Conservation (phyloP, 257 asterid species). For the Petunia secreta region DNA sequence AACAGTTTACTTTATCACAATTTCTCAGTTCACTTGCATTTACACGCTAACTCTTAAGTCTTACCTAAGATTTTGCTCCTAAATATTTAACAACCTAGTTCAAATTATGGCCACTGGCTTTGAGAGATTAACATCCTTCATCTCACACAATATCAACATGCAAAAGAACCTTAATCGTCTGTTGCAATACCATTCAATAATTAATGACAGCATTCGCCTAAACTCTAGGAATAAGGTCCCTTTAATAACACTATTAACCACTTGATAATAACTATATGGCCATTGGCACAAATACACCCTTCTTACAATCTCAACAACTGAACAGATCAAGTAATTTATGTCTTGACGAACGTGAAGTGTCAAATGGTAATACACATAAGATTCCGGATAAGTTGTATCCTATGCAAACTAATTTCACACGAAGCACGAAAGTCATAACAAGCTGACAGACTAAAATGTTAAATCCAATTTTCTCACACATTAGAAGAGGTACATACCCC, state of each 20-base stretch:
- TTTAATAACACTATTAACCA: background rate
- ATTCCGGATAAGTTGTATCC: background rate
- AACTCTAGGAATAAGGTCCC: background rate
- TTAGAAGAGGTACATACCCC: conserved; percentile 68
- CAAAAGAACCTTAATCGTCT: background rate
- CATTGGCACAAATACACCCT: background rate
- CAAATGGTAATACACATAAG: background rate
- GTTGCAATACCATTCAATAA: background rate
- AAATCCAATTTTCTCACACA: background rate
- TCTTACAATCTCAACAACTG: background rate
- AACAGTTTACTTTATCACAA: background rate
- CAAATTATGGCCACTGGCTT: background rate
- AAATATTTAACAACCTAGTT: background rate
- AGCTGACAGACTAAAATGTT: background rate
- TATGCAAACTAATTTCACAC: background rate
- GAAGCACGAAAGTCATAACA: background rate
- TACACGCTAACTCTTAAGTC: background rate
- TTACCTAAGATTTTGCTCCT: background rate
- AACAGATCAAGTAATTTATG: background rate
- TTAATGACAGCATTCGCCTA: background rate
- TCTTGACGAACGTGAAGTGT: background rate
- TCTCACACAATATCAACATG: background rate
- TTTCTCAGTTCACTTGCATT: background rate
- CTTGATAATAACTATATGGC: background rate
- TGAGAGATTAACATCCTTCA: background rate